Evolutionary conservation across 192 early-diverging fungal genomes (phyloP).

Genomic region (Entophlyctis luteolus): DNA sequence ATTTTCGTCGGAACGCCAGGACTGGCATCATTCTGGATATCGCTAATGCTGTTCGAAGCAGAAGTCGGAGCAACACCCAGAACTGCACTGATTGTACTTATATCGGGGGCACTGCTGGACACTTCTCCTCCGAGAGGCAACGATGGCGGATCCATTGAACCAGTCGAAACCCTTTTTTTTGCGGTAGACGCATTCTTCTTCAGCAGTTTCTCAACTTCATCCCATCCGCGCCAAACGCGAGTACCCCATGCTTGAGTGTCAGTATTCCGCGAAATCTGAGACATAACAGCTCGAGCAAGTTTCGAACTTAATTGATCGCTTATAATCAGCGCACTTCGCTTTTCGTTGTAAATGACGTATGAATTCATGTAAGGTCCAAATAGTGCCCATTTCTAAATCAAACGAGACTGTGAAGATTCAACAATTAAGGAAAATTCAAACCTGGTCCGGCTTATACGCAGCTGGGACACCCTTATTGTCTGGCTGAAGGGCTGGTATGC

Average conservation of each 20-base stretch:
- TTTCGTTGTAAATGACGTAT: constrained; percentile 67
- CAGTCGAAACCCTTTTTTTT: constrained; percentile 20
- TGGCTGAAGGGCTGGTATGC: background rate
- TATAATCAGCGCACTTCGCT: constrained; percentile 58
- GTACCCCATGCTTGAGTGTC: constrained; percentile 53
- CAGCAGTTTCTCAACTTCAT: constrained; percentile 60
- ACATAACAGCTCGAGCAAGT: constrained; percentile 61
- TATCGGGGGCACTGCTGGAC: background rate
- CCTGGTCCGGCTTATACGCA: constrained; percentile 23
- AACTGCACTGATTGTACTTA: background rate
- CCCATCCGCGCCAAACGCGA: constrained; percentile 68
- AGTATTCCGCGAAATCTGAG: constrained; percentile 31
- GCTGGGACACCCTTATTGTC: background rate
- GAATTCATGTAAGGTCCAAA: constrained; percentile 75
- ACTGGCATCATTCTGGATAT: background rate
- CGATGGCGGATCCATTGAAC: constrained; percentile 3
- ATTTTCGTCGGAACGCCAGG: constrained; percentile 36
- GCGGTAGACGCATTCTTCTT: constrained; percentile 29
- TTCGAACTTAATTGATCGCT: constrained; percentile 61
- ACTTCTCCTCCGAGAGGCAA: constrained; percentile 23
- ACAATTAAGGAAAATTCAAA: background rate
- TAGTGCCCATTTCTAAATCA: constrained; percentile 62
- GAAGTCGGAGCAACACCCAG: background rate
- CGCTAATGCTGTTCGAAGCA: background rate
- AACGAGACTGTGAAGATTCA: background rate